Evolutionary conservation across 1,139 yeast species (phyloP).

Genomic region (Spathaspora sp.): DNA sequence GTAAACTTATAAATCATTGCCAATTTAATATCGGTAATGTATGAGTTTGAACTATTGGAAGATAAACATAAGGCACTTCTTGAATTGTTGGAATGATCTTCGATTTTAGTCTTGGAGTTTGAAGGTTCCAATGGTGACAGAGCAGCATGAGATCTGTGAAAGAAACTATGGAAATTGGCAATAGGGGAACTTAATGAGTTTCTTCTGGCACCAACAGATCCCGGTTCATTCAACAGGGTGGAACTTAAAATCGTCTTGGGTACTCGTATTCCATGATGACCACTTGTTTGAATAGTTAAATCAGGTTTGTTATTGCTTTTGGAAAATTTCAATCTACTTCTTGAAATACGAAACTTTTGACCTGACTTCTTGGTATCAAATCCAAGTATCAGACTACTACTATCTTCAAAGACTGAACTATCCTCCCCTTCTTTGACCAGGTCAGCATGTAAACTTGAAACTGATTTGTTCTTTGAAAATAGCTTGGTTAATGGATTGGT

Average conservation of each 20-base stretch:
- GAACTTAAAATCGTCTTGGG: constrained; percentile 26
- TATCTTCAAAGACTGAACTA: constrained; percentile 11
- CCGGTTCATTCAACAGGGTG: constrained; percentile 20
- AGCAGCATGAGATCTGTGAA: constrained; percentile 28
- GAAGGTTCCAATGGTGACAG: constrained; percentile 13
- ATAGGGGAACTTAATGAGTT: constrained; percentile 36
- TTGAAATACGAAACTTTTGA: constrained; percentile 1
- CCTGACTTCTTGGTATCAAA: constrained; percentile 10
- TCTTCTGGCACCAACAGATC: constrained; percentile 17
- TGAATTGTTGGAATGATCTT: constrained; percentile 10
- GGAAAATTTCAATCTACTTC: constrained; percentile 5
- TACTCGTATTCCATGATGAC: neutral
- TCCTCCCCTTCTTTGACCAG: neutral
- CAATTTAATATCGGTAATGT: constrained; percentile 32
- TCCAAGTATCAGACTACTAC: constrained; percentile 5
- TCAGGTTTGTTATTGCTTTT: constrained; percentile 14
- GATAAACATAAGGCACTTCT: constrained; percentile 32
- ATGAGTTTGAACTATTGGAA: constrained; percentile 43
- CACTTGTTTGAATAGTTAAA: constrained; percentile 16
- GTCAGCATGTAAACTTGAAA: constrained; percentile 15
- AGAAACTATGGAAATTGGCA: constrained; percentile 35
- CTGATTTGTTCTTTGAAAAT: constrained; percentile 36
- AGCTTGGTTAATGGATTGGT: constrained; percentile 31
- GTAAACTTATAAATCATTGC: constrained; percentile 42
- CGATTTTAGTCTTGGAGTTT: constrained; percentile 10